Evolutionary conservation across 495 filamentous ascomycete species (phyloP).

Genomic region (Neurospora discreta): DNA sequence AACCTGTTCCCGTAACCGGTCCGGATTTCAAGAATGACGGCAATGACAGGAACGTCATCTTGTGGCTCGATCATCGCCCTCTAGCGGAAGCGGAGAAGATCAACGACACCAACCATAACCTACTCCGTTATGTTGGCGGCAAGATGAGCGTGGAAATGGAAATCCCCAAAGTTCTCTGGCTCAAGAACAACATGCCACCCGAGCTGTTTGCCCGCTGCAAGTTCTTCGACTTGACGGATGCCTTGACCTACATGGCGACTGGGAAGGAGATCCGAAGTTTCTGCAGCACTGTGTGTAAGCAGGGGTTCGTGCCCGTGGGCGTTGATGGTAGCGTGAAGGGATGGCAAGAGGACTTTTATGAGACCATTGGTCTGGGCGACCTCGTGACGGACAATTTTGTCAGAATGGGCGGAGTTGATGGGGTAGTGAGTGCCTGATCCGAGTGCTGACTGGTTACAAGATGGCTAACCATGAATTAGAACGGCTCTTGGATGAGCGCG

Average conservation of each 20-base stretch:
- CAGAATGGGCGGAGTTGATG: slow-evolving; percentile 85
- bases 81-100: slow-evolving; percentile 81
- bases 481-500: slow-evolving; percentile 78
- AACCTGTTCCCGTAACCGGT: slow-evolving; percentile 78
- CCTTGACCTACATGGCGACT: slow-evolving; percentile 92
- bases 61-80: slow-evolving; percentile 90
- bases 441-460: not conserved
- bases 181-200: slow-evolving; percentile 95
- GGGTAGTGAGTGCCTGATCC: slow-evolving; percentile 62
- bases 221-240: slow-evolving; percentile 90
- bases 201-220: slow-evolving; percentile 85
- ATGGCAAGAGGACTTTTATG: slow-evolving; percentile 92
- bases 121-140: slow-evolving; percentile 92
- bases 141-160: slow-evolving; percentile 99
- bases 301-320: slow-evolving; percentile 88
- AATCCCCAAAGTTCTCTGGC: slow-evolving; percentile 92
- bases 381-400: slow-evolving; percentile 75
- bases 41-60: slow-evolving; percentile 77
- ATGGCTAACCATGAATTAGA: slow-evolving; percentile 41
- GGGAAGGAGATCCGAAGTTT: slow-evolving; percentile 85
- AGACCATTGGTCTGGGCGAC: slow-evolving; percentile 71
- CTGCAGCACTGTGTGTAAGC: slow-evolving; percentile 91
- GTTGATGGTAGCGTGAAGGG: slow-evolving; percentile 96
- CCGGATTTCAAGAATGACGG: slow-evolving; percentile 69
- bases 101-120: slow-evolving; percentile 81